These are phyloP conservation scores for Penicillium sp. DNA, from an alignment of 2,329 filamentous ascomycete genomes.

Conservation along the genomic window DNA sequence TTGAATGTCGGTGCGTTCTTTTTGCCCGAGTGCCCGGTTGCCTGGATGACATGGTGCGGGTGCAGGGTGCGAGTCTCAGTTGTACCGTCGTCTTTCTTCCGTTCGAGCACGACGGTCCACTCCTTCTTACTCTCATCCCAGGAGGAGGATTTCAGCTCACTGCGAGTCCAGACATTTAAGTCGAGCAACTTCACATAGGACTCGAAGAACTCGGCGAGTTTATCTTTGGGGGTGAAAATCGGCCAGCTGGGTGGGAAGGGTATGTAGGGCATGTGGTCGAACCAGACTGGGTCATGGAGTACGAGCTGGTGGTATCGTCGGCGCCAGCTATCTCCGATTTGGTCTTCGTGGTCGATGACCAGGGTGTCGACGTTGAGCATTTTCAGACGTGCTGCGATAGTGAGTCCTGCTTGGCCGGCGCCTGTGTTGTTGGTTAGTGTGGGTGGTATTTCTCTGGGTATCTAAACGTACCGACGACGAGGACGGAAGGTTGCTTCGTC, in stretches of 20 bases:
- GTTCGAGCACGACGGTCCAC: slow-evolving; percentile 54
- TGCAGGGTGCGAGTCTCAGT: slow-evolving; percentile 52
- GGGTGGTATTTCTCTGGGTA: background rate
- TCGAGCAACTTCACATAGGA: slow-evolving; percentile 61
- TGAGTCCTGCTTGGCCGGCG: slow-evolving; percentile 58
- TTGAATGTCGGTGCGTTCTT: slow-evolving; percentile 50
- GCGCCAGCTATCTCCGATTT: slow-evolving; percentile 62
- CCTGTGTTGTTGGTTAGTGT: slow-evolving; percentile 36
- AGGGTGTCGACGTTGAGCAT: slow-evolving; percentile 54
- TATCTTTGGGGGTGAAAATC: slow-evolving; percentile 66
- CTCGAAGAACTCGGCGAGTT: slow-evolving; percentile 64
- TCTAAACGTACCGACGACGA: slow-evolving; percentile 53
- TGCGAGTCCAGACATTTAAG: slow-evolving; percentile 61
- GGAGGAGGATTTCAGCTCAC: slow-evolving; percentile 45
- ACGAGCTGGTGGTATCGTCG: slow-evolving; percentile 60
- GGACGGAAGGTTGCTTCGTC: slow-evolving; percentile 51
- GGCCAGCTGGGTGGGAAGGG: slow-evolving; percentile 62
- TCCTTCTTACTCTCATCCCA: slow-evolving; percentile 48
- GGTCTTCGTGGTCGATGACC: slow-evolving; percentile 55
- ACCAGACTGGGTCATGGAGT: slow-evolving; percentile 61
- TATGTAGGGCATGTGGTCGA: slow-evolving; percentile 56
- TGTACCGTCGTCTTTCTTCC: slow-evolving; percentile 36
- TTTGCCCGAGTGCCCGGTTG: slow-evolving; percentile 64
- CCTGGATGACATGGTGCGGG: slow-evolving; percentile 61
- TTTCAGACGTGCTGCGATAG: slow-evolving; percentile 54